These are phyloP conservation scores for Termitomyces sp. DNA, from an alignment of 768 basidiomycete genomes.

Conservation along the genomic window DNA sequence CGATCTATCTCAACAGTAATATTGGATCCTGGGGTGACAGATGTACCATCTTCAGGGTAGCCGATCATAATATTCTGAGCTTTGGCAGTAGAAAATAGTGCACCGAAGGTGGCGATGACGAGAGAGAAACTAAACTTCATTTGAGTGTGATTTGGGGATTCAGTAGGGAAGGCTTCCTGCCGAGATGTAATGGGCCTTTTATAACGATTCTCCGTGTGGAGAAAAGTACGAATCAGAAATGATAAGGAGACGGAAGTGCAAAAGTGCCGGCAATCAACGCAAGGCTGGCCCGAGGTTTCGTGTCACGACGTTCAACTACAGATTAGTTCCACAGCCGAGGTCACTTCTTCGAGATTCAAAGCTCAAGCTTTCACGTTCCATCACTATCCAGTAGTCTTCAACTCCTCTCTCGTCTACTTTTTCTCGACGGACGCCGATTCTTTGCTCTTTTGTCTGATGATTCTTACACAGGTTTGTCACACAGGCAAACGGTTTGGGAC, in stretches of 20 bases:
- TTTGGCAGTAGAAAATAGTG: slow-evolving; percentile 26
- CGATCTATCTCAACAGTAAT: slow-evolving; percentile 42
- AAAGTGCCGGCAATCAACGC: not conserved
- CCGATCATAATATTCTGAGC: slow-evolving; percentile 39
- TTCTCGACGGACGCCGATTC: not conserved
- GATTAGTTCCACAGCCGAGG: no score
- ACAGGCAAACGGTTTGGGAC: not conserved
- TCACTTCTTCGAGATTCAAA: no score
- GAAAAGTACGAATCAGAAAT: not conserved
- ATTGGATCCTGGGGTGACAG: slow-evolving; percentile 29
- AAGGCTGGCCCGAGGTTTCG: not conserved
- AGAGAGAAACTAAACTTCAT: slow-evolving; percentile 1
- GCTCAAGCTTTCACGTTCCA: not conserved
- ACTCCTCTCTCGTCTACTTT: not conserved
- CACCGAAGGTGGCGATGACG: not conserved
- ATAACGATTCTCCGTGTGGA: not conserved
- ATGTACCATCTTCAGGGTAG: slow-evolving; percentile 27
- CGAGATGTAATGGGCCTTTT: not conserved
- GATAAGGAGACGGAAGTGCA: not conserved
- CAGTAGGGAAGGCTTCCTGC: not conserved
- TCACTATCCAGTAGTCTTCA: not conserved
- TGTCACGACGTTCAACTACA: not conserved
- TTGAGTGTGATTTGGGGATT: not conserved
- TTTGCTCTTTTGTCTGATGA: not conserved
- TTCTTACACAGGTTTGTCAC: not conserved